Evolutionary conservation across 2,329 filamentous ascomycete genomes (phyloP).

Genomic region (Cordyceps cicadae): DNA sequence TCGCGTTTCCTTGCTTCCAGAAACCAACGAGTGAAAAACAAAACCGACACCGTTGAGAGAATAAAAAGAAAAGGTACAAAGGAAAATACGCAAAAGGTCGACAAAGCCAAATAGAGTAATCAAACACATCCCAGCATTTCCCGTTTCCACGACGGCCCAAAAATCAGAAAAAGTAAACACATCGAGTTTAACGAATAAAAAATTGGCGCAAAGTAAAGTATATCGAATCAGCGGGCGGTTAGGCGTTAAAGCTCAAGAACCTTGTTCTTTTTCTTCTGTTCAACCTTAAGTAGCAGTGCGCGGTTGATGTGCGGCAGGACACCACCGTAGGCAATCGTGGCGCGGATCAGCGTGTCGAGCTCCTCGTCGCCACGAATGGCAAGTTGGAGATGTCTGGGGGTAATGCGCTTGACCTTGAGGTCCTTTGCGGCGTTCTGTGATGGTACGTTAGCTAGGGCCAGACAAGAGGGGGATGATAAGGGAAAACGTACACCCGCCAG

Average conservation of each 20-base stretch:
- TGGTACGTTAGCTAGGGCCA: constrained; percentile 16
- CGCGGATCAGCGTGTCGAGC: constrained; percentile 91
- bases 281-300: constrained; percentile 87
- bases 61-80: not conserved
- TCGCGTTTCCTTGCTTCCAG: not conserved
- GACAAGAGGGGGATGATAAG: constrained; percentile 4
- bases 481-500: constrained; percentile 67
- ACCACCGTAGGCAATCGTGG: constrained; percentile 97
- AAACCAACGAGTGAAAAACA: not conserved
- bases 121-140: constrained; percentile 11
- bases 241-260: constrained; percentile 34
- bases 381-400: constrained; percentile 91
- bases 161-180: constrained; percentile 2
- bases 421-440: constrained; percentile 89
- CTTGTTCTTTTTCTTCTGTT: constrained; percentile 88
- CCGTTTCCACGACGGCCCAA: constrained; percentile 8
- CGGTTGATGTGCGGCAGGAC: constrained; percentile 98
- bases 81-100: not conserved
- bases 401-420: constrained; percentile 99
- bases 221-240: not conserved
- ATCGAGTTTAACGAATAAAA: constrained; percentile 8
- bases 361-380: constrained; percentile 98
- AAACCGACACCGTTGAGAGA: not conserved
- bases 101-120: constrained; percentile 1
- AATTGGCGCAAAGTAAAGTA: constrained; percentile 7